Evolutionary conservation across 306 rosid species (phyloP).

Genomic region (Canavalia ensiformis): DNA sequence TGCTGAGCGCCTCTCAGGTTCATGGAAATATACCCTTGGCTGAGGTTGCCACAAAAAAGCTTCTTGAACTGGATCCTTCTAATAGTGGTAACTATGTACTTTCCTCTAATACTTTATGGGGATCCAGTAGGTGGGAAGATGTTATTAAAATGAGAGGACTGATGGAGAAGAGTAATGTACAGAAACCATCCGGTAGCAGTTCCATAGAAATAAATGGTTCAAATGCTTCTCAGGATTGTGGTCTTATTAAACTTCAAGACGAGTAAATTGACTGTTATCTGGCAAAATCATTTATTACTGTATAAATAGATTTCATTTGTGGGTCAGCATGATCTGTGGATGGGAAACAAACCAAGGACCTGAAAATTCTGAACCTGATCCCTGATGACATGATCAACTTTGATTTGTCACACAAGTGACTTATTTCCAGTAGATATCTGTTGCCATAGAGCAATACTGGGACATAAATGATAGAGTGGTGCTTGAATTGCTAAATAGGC

Average conservation of each 20-base stretch:
- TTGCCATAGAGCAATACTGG: slow-evolving; percentile 13
- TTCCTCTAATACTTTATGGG: slow-evolving; percentile 71
- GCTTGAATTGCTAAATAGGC: neutral
- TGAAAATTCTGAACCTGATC: neutral
- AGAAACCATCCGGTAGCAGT: slow-evolving; percentile 83
- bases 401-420: slow-evolving; percentile 9
- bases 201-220: slow-evolving; percentile 64
- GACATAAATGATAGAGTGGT: neutral
- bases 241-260: slow-evolving; percentile 13
- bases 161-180: slow-evolving; percentile 71
- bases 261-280: slow-evolving; percentile 26
- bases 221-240: slow-evolving; percentile 40
- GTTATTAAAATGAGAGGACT: slow-evolving; percentile 73
- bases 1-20: slow-evolving; percentile 81
- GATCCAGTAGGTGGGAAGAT: slow-evolving; percentile 88
- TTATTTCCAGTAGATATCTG: neutral
- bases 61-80: slow-evolving; percentile 77
- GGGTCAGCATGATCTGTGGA: neutral
- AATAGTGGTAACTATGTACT: slow-evolving; percentile 82
- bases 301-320: slow-evolving; percentile 7
- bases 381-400: slow-evolving; percentile 18
- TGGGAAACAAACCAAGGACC: neutral
- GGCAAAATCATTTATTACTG: slow-evolving; percentile 20
- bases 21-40: slow-evolving; percentile 78
- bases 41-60: slow-evolving; percentile 77